Evolutionary conservation across 768 basidiomycete species (phyloP).

Genomic region (Lactarius trivialis): DNA sequence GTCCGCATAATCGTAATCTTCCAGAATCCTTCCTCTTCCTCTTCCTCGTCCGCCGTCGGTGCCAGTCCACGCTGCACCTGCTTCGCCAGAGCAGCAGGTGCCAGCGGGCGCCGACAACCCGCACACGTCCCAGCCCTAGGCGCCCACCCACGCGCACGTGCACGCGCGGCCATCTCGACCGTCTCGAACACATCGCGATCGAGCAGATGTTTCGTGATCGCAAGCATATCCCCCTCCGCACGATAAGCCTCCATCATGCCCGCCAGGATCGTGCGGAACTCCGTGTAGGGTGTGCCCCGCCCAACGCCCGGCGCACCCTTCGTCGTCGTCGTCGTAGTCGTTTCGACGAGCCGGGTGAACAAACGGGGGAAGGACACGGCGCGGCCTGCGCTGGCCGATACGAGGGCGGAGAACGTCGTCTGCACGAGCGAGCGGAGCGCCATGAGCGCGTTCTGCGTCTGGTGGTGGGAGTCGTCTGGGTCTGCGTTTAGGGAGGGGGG

Average conservation of each 20-base stretch:
- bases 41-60: constrained; percentile 17
- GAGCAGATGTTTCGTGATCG: constrained; percentile 75
- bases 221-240: constrained; percentile 83
- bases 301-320: too few relatives aligned
- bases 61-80: not conserved
- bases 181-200: constrained; percentile 76
- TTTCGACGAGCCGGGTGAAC: constrained; percentile 87
- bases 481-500: constrained; percentile 22
- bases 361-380: constrained; percentile 81
- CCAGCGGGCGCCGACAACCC: constrained; percentile 46
- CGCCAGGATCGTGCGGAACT: constrained; percentile 84
- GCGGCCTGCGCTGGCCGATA: constrained; percentile 65
- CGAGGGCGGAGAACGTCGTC: constrained; percentile 73
- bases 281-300: constrained; percentile 65
- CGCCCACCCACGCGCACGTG: constrained; percentile 59
- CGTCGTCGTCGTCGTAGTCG: constrained; percentile 35
- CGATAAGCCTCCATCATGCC: constrained; percentile 97
- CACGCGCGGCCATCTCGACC: constrained; percentile 51
- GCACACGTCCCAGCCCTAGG: constrained; percentile 44
- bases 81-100: constrained; percentile 23
- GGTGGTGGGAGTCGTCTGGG: not conserved
- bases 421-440: constrained; percentile 72
- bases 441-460: constrained; percentile 34
- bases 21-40: constrained; percentile 11
- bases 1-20: constrained; percentile 49